These are phyloP conservation scores for Candida maltosa DNA, from an alignment of 805 yeast species.

Conservation along the genomic window DNA sequence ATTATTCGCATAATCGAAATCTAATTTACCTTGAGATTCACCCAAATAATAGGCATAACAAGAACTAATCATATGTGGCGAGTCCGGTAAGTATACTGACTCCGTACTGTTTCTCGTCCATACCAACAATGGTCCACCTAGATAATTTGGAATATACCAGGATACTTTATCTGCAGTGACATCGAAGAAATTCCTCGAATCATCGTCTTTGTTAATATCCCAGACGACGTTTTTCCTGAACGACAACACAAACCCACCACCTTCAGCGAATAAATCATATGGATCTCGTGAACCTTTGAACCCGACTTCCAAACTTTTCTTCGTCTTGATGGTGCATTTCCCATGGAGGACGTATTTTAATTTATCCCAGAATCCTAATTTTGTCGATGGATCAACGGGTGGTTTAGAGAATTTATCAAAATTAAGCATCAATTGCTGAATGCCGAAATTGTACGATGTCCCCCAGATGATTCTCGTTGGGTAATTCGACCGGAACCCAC, in stretches of 20 bases:
- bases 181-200: constrained; percentile 64
- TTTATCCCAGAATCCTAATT: constrained; percentile 93
- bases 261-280: constrained; percentile 58
- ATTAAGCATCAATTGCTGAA: constrained; percentile 73
- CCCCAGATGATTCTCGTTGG: constrained; percentile 83
- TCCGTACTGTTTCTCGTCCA: constrained; percentile 55
- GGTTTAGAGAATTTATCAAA: constrained; percentile 87
- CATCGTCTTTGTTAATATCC: constrained; percentile 60
- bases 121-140: constrained; percentile 45
- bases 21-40: constrained; percentile 2
- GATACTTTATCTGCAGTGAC: constrained; percentile 60
- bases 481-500: constrained; percentile 49
- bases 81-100: constrained; percentile 44
- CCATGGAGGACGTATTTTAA: constrained; percentile 77
- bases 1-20: constrained; percentile 8
- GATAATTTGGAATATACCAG: constrained; percentile 75
- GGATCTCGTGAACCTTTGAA: constrained; percentile 81
- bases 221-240: constrained; percentile 64
- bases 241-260: constrained; percentile 75
- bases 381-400: constrained; percentile 80
- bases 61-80: constrained; percentile 40
- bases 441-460: constrained; percentile 76
- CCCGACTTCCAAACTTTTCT: constrained; percentile 51
- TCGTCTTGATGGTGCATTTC: constrained; percentile 45
- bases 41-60: constrained; percentile 49